Evolutionary conservation across 176 grass and related monocot genomes (phyloP).

Genomic region (Avena insularis): DNA sequence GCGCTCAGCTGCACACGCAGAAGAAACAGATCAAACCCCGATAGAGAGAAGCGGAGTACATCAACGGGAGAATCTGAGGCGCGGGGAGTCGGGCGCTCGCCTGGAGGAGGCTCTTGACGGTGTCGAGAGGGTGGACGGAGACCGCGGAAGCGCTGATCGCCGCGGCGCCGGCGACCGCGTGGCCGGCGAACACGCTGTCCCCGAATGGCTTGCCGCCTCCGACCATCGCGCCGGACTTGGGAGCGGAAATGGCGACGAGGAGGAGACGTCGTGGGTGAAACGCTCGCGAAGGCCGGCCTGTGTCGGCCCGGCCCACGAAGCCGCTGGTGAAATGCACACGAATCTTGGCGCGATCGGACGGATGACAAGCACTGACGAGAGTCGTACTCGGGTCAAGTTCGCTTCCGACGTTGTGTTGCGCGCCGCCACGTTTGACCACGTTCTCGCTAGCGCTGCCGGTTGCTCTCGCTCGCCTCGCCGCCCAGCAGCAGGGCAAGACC

Average conservation of each 20-base stretch:
- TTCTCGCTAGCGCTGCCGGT: neutral
- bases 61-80: neutral
- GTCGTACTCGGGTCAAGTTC: conserved; percentile 29
- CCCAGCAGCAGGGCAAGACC: conserved; percentile 4
- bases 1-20: conserved; percentile 53
- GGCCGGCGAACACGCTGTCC: conserved; percentile 73
- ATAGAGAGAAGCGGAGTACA: neutral
- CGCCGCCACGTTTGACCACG: conserved; percentile 34
- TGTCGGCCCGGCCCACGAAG: neutral
- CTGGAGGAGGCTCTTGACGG: conserved; percentile 89
- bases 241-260: neutral
- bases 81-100: neutral
- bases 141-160: conserved; percentile 64
- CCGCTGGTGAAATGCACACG: neutral
- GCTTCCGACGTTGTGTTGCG: neutral
- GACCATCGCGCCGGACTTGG: conserved; percentile 45
- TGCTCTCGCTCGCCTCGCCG: conserved; percentile 8
- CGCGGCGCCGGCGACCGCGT: conserved; percentile 53
- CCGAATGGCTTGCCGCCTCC: conserved; percentile 64
- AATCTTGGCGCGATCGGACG: conserved; percentile 26
- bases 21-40: conserved; percentile 35
- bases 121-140: conserved; percentile 81
- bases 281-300: neutral
- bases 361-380: neutral
- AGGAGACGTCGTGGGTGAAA: neutral